phyloP scores from a whole-genome alignment of 2,329 filamentous ascomycete genomes.

The Diplocarpon mali region DNA sequence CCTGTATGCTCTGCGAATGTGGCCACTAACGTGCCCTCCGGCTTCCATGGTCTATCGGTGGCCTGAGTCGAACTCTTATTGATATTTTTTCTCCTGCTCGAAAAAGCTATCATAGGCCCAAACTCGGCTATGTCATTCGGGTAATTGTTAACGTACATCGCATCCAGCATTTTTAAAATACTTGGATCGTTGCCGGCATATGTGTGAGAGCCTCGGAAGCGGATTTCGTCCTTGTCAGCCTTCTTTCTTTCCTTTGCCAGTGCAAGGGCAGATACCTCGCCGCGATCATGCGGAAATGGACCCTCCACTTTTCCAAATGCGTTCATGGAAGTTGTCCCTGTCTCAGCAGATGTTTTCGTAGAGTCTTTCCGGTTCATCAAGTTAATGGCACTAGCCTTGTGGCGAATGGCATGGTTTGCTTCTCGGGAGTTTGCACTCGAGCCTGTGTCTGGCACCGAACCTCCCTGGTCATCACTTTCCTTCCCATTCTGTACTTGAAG shows the following conservation, averaged over 20 bases:
- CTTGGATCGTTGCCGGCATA: conserved; percentile 71
- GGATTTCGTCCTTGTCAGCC: conserved; percentile 30
- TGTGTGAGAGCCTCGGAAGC: conserved; percentile 59
- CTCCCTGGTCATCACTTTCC: conserved; percentile 25
- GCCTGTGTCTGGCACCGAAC: conserved; percentile 20
- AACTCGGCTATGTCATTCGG: conserved; percentile 57
- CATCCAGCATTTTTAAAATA: conserved; percentile 63
- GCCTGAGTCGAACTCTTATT: conserved; percentile 27
- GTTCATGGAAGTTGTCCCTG: conserved; percentile 50
- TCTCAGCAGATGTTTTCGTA: conserved; percentile 52
- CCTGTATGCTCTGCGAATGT: conserved; percentile 81
- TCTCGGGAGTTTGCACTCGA: conserved; percentile 24
- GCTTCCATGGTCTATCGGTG: conserved; percentile 60
- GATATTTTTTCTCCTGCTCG: conserved; percentile 42
- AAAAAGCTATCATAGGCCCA: conserved; percentile 67
- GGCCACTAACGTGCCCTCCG: conserved; percentile 72
- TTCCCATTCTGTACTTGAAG: conserved; percentile 9
- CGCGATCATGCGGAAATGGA: conserved; percentile 27
- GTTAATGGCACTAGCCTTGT: conserved; percentile 50
- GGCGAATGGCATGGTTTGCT: conserved; percentile 37
- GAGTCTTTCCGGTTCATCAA: conserved; percentile 46
- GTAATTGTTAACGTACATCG: conserved; percentile 68
- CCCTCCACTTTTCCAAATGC: conserved; percentile 54
- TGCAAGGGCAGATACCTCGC: conserved; percentile 29
- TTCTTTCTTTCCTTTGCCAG: conserved; percentile 28